A percentile compares a stretch with the other conserved stretches of the same genome.
Evolutionary conservation across 73 alveolate species (phyloP).

Genomic region (Strombidium stylifer): DNA sequence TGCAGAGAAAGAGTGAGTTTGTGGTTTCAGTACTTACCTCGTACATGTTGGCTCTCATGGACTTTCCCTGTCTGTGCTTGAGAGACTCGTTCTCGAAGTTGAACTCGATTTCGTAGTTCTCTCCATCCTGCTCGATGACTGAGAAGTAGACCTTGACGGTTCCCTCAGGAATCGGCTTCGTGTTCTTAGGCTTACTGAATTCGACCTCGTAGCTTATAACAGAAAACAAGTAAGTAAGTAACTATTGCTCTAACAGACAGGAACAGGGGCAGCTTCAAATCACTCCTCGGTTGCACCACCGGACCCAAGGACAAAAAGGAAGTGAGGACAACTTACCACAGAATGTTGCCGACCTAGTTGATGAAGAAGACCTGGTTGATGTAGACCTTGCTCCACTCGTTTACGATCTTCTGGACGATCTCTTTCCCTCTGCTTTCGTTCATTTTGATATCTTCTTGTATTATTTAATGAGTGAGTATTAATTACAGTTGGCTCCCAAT

Average conservation of each 20-base stretch:
- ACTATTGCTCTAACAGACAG: too few species aligned
- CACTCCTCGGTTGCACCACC: too few species aligned
- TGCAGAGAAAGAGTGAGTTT: neutral
- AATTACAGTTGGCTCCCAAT: too few species aligned
- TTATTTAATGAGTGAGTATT: too few species aligned
- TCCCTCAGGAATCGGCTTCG: slow-evolving; percentile 70
- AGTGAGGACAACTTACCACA: too few species aligned
- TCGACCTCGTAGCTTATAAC: slow-evolving; percentile 40
- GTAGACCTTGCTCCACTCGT: slow-evolving; percentile 50
- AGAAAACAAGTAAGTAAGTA: too few species aligned
- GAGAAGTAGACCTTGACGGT: slow-evolving; percentile 75
- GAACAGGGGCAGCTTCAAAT: too few species aligned
- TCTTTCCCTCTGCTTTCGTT: slow-evolving; percentile 43
- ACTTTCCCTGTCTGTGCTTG: slow-evolving; percentile 41
- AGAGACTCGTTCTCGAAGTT: slow-evolving; percentile 69
- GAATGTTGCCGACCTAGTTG: slow-evolving; percentile 27
- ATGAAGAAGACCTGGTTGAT: slow-evolving; percentile 47
- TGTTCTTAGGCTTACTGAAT: slow-evolving; percentile 55
- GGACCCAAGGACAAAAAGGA: too few species aligned
- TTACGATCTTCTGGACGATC: slow-evolving; percentile 35
- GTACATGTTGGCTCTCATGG: slow-evolving; percentile 52
- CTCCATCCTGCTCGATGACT: slow-evolving; percentile 40
- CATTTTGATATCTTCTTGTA: too few species aligned
- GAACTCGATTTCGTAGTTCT: slow-evolving; percentile 51
- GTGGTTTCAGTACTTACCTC: neutral